Evolutionary conservation across 192 early-diverging fungal species (phyloP), one percentile per base, ranked within the genome.

Genomic region (Rhizoclosmatium globosum): DNA sequence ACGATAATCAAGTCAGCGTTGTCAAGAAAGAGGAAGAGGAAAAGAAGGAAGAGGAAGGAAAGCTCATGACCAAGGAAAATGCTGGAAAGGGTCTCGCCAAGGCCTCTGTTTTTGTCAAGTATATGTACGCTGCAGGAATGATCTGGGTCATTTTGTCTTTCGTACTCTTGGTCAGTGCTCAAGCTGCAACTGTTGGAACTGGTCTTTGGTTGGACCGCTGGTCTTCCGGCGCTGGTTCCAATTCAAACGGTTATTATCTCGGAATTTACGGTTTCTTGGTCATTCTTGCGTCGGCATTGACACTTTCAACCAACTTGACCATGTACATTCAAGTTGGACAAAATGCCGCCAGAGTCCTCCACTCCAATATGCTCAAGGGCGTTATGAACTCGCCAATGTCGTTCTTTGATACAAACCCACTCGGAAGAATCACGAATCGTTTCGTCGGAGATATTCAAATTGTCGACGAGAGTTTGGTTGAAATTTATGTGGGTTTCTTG

Each of bases 371-470:
- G 44, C 67, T 87, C 21, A 65, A 76, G 2, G 65, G 79, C 3
- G 76, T 84, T 44, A 53, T 84, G 71, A 67, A 76, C 11, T 85
- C 89, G 13, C 89, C 89, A n/a, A 87, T 90, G 87, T 67, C 77
- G 0, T 91, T 89, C 65, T 91, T 88, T 70, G 89, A 89, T 59
- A 71, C 79, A 1, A 91, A 87, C 2, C 89, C 88, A 11, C 68
- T 89, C 7, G 88, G 88, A 57, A n/a, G 94, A 64, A 90, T 94
- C 74, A 80, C 94, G 23, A 92, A 95, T 72, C 91, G 94, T 23
- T 94, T 95, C 77, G 91, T 91, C 47, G 92, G 91, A 56, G 94
- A 95, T 70, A 85, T 90, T 58, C 83, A 88, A 68, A 88, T 87
- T 41, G 80, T 93, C 13, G 93, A 93, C 68, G 90, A 92, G 70